Evolutionary conservation across 495 filamentous ascomycete genomes (phyloP), one percentile per base, ranked within the genome.

Genomic region (Zalerion maritima): DNA sequence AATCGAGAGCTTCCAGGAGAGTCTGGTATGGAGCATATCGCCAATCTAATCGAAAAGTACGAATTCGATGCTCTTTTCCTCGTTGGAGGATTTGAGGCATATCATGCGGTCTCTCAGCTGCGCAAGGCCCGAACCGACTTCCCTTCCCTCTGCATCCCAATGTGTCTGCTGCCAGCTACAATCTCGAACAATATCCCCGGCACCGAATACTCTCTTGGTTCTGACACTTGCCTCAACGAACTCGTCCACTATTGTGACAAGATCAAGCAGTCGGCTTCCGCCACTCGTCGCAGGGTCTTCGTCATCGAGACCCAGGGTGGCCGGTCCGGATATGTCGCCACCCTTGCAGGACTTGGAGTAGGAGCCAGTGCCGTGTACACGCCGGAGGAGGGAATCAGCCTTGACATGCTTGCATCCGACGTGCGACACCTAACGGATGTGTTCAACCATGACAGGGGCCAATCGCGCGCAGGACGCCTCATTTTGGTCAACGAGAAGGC

Each of bases 161-260:
- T 96, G 71, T 69, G 75, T 14, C 65, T 93, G 14, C 63, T 96
- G 9, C 91, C 91, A 11, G 91, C 91, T n/a, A 99, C 91, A 15
- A 85, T 99, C 48, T 86, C 78, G 42, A 96, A 96, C 63, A 99
- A 99, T 53, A 91, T 99, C 6, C 91, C 89, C 0, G 91, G 91
- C 6, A 94, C 85, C 9, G 91, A 99, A 54, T 99, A 93, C 58
- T 93, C 84, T 0, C 68, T 99, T 25, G 91, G 91, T 11, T 91
- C 81, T 28, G 91, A 99, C 50, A 99, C 91, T 8, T 99, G 91
- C 47, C 62, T 96, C 22, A 99, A 99, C 52, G 83, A 91, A n/a
- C 63, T 99, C 11, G 81, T 94, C 36, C 66, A 77, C 18, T 99
- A 94, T 58, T 99, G 91, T 49, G 91, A 99, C 58, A 81, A 80